A percentile compares a stretch with the other conserved stretches of the same genome.
Conservation (phyloP, 1,284 basidiomycete species). For the Paramarasmius palmivorus region DNA sequence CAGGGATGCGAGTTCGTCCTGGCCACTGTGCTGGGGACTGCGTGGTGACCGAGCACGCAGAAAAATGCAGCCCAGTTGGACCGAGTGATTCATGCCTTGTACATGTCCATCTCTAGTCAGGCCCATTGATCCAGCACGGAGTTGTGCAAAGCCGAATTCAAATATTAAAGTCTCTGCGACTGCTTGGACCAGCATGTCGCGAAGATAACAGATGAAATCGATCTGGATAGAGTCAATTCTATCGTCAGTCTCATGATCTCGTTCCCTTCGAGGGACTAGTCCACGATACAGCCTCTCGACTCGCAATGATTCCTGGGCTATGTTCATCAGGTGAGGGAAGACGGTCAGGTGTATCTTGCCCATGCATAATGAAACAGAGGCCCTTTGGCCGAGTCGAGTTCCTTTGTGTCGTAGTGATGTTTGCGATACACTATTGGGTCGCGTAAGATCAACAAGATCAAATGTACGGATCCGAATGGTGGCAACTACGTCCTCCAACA, state of each 20-base stretch:
- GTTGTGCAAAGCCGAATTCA: slow-evolving; percentile 42
- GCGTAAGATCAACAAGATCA: slow-evolving; percentile 33
- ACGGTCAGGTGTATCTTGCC: slow-evolving; percentile 49
- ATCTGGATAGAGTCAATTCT: slow-evolving; percentile 9
- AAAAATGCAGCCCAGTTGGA: slow-evolving; percentile 49
- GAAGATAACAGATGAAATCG: slow-evolving; percentile 35
- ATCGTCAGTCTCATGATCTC: not conserved
- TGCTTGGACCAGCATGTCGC: slow-evolving; percentile 51
- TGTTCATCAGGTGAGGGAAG: slow-evolving; percentile 62
- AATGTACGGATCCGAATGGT: slow-evolving; percentile 25
- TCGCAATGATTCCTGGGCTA: slow-evolving; percentile 59
- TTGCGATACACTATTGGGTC: slow-evolving; percentile 36
- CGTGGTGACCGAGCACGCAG: slow-evolving; percentile 59
- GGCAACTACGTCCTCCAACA: slow-evolving; percentile 24
- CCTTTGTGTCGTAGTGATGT: slow-evolving; percentile 39
- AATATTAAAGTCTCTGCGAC: slow-evolving; percentile 45
- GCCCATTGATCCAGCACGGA: slow-evolving; percentile 41
- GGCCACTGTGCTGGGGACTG: slow-evolving; percentile 36
- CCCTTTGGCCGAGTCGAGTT: slow-evolving; percentile 34
- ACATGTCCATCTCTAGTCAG: slow-evolving; percentile 29
- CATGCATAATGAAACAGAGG: slow-evolving; percentile 38
- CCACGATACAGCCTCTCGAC: slow-evolving; percentile 36
- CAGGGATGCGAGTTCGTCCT: slow-evolving; percentile 62
- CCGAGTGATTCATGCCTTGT: slow-evolving; percentile 47
- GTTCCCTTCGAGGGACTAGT: not conserved